Base-by-base conservation (phyloP, 768 basidiomycete species). In the Podaxis pistillaris region DNA sequence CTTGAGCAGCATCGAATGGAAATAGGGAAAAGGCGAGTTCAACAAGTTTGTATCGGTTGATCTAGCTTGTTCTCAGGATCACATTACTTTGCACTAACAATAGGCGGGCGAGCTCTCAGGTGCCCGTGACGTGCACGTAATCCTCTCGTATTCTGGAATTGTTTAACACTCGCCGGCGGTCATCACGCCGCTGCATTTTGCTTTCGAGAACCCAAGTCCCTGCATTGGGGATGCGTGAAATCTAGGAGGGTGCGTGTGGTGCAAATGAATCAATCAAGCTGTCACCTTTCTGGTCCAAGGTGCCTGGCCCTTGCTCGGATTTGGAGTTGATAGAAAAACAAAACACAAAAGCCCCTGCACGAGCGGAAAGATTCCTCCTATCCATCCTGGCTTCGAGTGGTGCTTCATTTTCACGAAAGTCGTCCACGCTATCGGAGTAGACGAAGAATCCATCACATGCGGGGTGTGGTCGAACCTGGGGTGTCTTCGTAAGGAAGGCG, bases 361-460 rank as follows among this genome's bases (percentile, higher is more conserved):
- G 44, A 7, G 44, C 33, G 44, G n/a, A 17, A 22, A 8, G 7
- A 46, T 22, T 46, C 15, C 2, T 8, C 15, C 8, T 46, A 19
- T 46, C 2, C 15, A 17, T 46, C 15, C 19, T 17, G 8, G 33
- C 44, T 19, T 22, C 44, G 17, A n/a, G 44, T 9, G 17, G 2
- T 46, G 7, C 17, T 46, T 19, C 44, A 19, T n/a, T 15, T 46
- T 19, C 19, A 8, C 44, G 1, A n/a, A 46, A 8, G 44, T 17
- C 44, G 19, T 65, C 38, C 9, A 30, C 54, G 28, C 41, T 54
- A 40, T 22, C 36, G 0, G 22, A 17, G 36, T 56, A 57, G 19
- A 72, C 67, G 12, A 66, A 67, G 56, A 74, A 71, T 7, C 71
- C 70, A 40, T 65, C 52, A 8, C 24, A 56, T 7, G 67, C 68